These are phyloP conservation scores for Neonectria ditissima DNA, from an alignment of 2,329 filamentous ascomycete genomes.

Conservation along the genomic window DNA sequence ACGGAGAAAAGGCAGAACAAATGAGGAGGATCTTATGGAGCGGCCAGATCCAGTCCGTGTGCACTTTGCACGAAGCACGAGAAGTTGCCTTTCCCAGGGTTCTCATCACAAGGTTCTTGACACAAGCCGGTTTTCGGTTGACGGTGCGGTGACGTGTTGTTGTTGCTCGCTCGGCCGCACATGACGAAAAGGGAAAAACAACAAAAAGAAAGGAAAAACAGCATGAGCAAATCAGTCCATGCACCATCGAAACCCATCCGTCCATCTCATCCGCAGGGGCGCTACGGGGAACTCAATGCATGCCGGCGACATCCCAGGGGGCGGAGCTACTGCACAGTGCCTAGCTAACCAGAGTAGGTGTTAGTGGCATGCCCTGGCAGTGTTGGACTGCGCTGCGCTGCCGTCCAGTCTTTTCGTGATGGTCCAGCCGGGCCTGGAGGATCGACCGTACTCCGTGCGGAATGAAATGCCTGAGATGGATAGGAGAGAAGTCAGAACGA, in stretches of 20 bases:
- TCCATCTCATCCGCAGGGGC: constrained; percentile 7
- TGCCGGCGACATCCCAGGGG: not conserved
- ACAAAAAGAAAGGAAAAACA: constrained; percentile 3
- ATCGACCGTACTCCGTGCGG: constrained; percentile 15
- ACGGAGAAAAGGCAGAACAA: constrained; percentile 8
- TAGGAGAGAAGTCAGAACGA: constrained; percentile 15
- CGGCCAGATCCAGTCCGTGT: constrained; percentile 6
- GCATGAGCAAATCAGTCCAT: constrained; percentile 5
- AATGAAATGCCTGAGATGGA: constrained; percentile 10
- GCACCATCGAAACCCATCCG: constrained; percentile 11
- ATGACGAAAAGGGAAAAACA: constrained; percentile 13
- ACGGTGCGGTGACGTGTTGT: constrained; percentile 21
- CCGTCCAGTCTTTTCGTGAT: not conserved
- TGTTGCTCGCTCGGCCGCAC: constrained; percentile 14
- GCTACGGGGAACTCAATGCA: constrained; percentile 8
- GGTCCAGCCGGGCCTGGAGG: not conserved
- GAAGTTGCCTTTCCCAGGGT: constrained; percentile 5
- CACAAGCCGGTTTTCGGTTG: not conserved
- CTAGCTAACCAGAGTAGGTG: not conserved
- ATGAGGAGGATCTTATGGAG: constrained; percentile 20
- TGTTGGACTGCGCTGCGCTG: constrained; percentile 4
- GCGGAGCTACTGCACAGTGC: constrained; percentile 16
- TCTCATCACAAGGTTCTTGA: constrained; percentile 16
- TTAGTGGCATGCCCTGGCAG: not conserved
- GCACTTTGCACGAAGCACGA: constrained; percentile 19